These are phyloP conservation scores for Aspergillus carlsbadensis DNA, from an alignment of 495 filamentous ascomycete genomes.

Conservation along the genomic window DNA sequence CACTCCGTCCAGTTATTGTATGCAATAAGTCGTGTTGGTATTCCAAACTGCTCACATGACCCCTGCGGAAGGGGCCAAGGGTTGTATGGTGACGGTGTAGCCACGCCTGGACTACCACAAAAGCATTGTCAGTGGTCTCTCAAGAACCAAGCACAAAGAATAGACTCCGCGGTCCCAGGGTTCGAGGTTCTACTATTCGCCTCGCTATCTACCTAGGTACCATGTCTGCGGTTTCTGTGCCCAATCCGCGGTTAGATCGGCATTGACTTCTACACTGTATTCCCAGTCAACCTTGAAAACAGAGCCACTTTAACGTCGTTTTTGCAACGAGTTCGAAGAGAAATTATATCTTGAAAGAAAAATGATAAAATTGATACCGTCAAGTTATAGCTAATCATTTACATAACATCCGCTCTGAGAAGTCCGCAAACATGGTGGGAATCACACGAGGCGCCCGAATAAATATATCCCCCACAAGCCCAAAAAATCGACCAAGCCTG, in stretches of 20 bases:
- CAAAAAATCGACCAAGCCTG: background rate
- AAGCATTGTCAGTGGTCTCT: too few species aligned
- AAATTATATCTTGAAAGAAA: background rate
- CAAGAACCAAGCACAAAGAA: too few species aligned
- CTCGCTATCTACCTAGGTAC: too few species aligned
- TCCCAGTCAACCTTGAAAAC: too few species aligned
- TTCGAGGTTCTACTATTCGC: too few species aligned
- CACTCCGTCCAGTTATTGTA: background rate
- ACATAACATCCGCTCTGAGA: slow-evolving; percentile 16
- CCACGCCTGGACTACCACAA: too few species aligned
- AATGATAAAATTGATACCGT: slow-evolving; percentile 1
- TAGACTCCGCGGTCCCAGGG: too few species aligned
- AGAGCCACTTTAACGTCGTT: too few species aligned
- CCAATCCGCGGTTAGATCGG: background rate
- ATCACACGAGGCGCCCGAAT: slow-evolving; percentile 11
- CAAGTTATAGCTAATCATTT: slow-evolving; percentile 13
- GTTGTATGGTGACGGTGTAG: too few species aligned
- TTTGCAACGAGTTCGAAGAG: background rate
- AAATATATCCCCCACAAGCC: background rate
- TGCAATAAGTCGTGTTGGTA: background rate
- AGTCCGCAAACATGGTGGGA: slow-evolving; percentile 16
- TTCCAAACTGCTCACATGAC: background rate
- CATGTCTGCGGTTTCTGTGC: too few species aligned
- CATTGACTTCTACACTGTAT: too few species aligned
- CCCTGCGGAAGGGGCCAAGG: too few species aligned